phyloP scores from a whole-genome alignment of 2,329 filamentous ascomycete species.

The Sclerotinia spermophila region DNA sequence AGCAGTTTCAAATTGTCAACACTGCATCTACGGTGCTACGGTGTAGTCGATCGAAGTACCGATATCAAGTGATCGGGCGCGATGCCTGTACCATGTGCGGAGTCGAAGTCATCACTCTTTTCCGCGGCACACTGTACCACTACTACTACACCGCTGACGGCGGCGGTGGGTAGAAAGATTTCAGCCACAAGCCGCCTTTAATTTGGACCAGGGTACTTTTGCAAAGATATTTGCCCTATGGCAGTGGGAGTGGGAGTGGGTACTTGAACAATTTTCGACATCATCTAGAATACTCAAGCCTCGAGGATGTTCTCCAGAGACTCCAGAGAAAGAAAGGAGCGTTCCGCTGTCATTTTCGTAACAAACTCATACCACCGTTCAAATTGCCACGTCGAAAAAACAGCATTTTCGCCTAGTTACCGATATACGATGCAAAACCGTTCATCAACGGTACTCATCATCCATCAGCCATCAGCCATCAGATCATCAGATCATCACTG shows the following conservation, averaged over 20 bases:
- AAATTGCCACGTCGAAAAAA: neutral
- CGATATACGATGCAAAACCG: neutral
- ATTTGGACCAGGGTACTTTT: neutral
- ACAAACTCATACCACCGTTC: too few relatives aligned
- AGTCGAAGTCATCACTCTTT: neutral
- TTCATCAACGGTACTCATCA: neutral
- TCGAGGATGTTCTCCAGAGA: neutral
- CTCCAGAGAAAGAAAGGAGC: too few relatives aligned
- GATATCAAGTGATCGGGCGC: neutral
- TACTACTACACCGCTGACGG: neutral
- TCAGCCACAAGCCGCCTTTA: constrained; percentile 14
- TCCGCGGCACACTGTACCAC: neutral
- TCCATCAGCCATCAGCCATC: neutral
- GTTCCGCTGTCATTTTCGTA: neutral
- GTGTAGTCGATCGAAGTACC: neutral
- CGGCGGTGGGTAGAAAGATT: neutral
- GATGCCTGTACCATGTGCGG: neutral
- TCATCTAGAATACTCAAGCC: neutral
- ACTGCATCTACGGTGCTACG: too few relatives aligned
- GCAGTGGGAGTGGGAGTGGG: neutral
- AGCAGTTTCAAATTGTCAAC: neutral
- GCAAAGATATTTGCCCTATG: neutral
- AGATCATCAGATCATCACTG: neutral
- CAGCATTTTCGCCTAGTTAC: neutral
- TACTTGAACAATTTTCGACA: neutral